These are phyloP conservation scores for Filobasidium floriforme DNA, from an alignment of 768 basidiomycete species.

Conservation along the genomic window DNA sequence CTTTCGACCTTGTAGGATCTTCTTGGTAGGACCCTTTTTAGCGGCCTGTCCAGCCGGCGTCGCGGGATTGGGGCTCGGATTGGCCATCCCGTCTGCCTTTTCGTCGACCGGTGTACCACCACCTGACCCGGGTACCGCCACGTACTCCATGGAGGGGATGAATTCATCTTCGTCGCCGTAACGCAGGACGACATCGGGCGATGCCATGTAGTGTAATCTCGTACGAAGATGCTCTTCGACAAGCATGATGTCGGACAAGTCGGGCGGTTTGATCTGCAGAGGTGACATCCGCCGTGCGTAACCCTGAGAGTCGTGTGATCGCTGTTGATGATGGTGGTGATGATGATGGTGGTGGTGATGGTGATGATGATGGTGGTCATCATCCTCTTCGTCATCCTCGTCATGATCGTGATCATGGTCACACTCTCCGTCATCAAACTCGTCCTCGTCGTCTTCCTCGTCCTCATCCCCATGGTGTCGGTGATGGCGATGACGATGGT, in stretches of 20 bases:
- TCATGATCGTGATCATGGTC: conserved; percentile 25
- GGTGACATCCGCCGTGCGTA: conserved; percentile 20
- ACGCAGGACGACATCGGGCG: conserved; percentile 32
- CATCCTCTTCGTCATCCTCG: conserved; percentile 27
- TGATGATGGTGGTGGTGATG: conserved; percentile 16
- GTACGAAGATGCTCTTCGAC: conserved; percentile 45
- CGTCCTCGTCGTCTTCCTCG: conserved; percentile 22
- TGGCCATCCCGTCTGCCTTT: conserved; percentile 25
- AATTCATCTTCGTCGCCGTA: conserved; percentile 25
- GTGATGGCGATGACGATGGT: neutral
- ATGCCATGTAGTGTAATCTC: conserved; percentile 44
- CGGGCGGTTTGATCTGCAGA: conserved; percentile 41
- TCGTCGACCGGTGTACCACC: conserved; percentile 13
- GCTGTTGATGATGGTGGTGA: conserved; percentile 6
- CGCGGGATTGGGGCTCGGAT: neutral
- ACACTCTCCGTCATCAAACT: conserved; percentile 27
- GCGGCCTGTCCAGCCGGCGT: neutral
- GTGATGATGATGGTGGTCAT: conserved; percentile 23
- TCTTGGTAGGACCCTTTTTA: conserved; percentile 16
- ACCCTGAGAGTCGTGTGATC: neutral
- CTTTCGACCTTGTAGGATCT: conserved; percentile 18
- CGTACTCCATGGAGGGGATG: conserved; percentile 20
- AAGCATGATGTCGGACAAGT: conserved; percentile 44
- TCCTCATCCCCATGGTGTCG: too few species aligned
- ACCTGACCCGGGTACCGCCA: neutral